Evolutionary conservation across 2,329 filamentous ascomycete genomes (phyloP).

Genomic region (Stachybotrys chartarum): DNA sequence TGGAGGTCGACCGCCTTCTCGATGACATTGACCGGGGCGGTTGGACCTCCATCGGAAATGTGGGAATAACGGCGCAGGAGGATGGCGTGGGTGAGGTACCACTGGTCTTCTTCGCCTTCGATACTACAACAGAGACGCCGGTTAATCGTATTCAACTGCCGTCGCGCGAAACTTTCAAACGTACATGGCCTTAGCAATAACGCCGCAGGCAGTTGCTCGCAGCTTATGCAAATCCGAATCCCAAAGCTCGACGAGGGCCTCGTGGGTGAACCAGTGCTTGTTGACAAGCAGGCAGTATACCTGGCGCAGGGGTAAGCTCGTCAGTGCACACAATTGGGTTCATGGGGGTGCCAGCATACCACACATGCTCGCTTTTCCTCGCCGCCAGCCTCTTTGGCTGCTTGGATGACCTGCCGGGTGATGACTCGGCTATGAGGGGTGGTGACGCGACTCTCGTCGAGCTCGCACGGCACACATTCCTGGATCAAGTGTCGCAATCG

Average conservation of each 20-base stretch:
- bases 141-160: not conserved
- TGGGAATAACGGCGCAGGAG: conserved; percentile 87
- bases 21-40: conserved; percentile 75
- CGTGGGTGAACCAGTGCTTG: conserved; percentile 68
- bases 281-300: conserved; percentile 72
- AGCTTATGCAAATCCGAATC: conserved; percentile 78
- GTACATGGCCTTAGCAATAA: conserved; percentile 75
- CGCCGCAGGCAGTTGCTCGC: conserved; percentile 76
- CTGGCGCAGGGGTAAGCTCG: conserved; percentile 10
- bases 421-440: conserved; percentile 79
- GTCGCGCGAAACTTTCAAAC: conserved; percentile 9
- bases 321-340: not conserved
- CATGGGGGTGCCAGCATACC: conserved; percentile 23
- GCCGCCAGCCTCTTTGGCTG: conserved; percentile 76
- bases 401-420: conserved; percentile 69
- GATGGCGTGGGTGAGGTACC: conserved; percentile 72
- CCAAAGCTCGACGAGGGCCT: conserved; percentile 79
- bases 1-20: conserved; percentile 93
- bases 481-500: conserved; percentile 88
- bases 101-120: conserved; percentile 71
- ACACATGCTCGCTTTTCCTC: conserved; percentile 70
- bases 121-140: conserved; percentile 49
- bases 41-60: conserved; percentile 62
- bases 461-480: conserved; percentile 81
- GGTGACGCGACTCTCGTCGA: conserved; percentile 69